Conservation (phyloP, 2,329 filamentous ascomycete species). For the Rachicladosporium sp. region DNA sequence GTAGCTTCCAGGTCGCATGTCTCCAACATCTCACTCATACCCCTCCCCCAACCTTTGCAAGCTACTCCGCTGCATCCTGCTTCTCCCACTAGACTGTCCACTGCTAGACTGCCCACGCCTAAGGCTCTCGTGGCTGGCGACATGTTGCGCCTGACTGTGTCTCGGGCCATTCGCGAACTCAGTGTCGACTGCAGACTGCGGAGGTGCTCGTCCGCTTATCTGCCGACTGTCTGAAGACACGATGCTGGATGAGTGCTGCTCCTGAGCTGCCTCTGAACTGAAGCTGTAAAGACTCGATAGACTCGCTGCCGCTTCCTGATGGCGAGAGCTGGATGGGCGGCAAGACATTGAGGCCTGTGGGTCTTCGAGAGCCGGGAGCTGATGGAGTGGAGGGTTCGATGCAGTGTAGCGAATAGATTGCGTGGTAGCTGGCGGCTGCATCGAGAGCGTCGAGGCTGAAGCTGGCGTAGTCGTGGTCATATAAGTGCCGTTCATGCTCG, state of each 20-base stretch:
- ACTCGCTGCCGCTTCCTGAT: no score
- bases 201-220: no score
- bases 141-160: conserved; percentile 16
- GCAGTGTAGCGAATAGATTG: background rate
- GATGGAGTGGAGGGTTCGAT: conserved; percentile 4
- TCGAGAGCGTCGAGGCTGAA: background rate
- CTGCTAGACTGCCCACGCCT: background rate
- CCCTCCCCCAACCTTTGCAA: no score
- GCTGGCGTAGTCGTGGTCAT: conserved; percentile 8
- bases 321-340: no score
- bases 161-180: conserved; percentile 7
- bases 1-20: no score
- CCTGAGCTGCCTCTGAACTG: conserved; percentile 11
- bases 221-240: no score
- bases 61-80: no score
- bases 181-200: conserved; percentile 1
- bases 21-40: no score
- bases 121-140: conserved; percentile 14
- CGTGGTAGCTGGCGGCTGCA: conserved; percentile 12
- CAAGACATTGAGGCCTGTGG: no score
- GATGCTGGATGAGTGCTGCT: no score
- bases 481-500: conserved; percentile 11
- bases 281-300: conserved; percentile 17
- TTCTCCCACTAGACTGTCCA: no score
- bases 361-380: no score